Evolutionary conservation across 768 basidiomycete species (phyloP).

Genomic region (Boletus subcaerulescens): DNA sequence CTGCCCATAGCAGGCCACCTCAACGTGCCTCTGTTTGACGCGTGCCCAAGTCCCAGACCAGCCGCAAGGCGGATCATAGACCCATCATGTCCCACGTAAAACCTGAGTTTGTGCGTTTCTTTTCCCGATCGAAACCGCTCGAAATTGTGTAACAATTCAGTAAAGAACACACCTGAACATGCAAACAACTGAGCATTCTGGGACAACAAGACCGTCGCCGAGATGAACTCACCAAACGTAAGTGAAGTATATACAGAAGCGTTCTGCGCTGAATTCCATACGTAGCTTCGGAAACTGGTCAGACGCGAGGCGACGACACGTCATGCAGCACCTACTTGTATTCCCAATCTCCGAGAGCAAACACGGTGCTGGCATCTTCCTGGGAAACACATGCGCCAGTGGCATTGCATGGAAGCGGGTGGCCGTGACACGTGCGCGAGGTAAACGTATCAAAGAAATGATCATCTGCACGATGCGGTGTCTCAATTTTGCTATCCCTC

Average conservation of each 20-base stretch:
- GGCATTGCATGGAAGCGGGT: conserved; percentile 41
- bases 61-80: conserved; percentile 41
- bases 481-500: not conserved
- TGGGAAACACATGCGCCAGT: conserved; percentile 40
- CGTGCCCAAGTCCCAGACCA: conserved; percentile 39
- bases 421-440: conserved; percentile 44
- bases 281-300: conserved; percentile 35
- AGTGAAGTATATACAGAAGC: conserved; percentile 42
- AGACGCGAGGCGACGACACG: not conserved
- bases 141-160: conserved; percentile 42
- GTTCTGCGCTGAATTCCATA: conserved; percentile 47
- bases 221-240: conserved; percentile 36
- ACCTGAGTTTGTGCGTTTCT: conserved; percentile 36
- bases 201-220: not conserved
- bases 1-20: conserved; percentile 50
- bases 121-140: conserved; percentile 30
- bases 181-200: not conserved
- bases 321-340: conserved; percentile 39
- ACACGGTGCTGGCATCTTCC: conserved; percentile 49
- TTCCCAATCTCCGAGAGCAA: conserved; percentile 59
- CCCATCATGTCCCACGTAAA: conserved; percentile 50
- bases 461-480: conserved; percentile 20
- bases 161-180: conserved; percentile 42
- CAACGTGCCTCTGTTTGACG: conserved; percentile 23
- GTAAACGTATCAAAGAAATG: conserved; percentile 54